These are phyloP conservation scores for Tricholoma matsutake DNA, from an alignment of 768 basidiomycete genomes.

Conservation along the genomic window DNA sequence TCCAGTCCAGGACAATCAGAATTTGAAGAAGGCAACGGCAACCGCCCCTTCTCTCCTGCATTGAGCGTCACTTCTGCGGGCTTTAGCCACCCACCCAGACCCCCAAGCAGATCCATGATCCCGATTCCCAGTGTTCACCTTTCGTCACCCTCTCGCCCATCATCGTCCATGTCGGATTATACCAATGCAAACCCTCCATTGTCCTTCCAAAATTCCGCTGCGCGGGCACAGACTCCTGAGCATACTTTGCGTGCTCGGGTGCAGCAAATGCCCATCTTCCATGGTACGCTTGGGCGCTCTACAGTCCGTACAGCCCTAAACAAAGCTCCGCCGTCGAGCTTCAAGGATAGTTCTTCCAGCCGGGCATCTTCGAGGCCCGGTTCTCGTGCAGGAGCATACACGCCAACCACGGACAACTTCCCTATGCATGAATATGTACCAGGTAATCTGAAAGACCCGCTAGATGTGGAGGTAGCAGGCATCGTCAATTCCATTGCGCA, in stretches of 20 bases:
- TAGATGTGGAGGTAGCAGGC: slow-evolving; percentile 75
- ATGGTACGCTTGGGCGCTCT: slow-evolving; percentile 37
- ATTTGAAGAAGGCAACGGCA: slow-evolving; percentile 37
- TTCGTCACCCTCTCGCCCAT: slow-evolving; percentile 66
- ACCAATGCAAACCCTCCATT: slow-evolving; percentile 41
- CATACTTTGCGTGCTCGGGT: slow-evolving; percentile 55
- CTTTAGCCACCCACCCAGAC: slow-evolving; percentile 56
- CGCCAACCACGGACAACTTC: slow-evolving; percentile 52
- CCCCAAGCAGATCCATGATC: slow-evolving; percentile 82
- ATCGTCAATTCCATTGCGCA: slow-evolving; percentile 77
- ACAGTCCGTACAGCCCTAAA: slow-evolving; percentile 35
- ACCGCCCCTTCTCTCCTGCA: slow-evolving; percentile 63
- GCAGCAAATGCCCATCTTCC: slow-evolving; percentile 56
- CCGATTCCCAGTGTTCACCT: slow-evolving; percentile 74
- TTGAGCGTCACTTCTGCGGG: slow-evolving; percentile 40
- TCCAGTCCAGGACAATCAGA: slow-evolving; percentile 16
- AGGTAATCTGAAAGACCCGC: slow-evolving; percentile 68
- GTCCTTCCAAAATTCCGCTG: slow-evolving; percentile 39
- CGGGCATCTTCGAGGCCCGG: slow-evolving; percentile 63
- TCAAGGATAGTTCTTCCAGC: slow-evolving; percentile 53
- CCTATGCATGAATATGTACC: slow-evolving; percentile 64
- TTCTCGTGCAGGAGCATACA: slow-evolving; percentile 63
- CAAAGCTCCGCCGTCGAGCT: slow-evolving; percentile 73
- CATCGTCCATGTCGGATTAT: slow-evolving; percentile 69
- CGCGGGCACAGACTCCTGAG: slow-evolving; percentile 71